phyloP scores from a whole-genome alignment of 768 basidiomycete species.

The Cyclocybe aegerita region DNA sequence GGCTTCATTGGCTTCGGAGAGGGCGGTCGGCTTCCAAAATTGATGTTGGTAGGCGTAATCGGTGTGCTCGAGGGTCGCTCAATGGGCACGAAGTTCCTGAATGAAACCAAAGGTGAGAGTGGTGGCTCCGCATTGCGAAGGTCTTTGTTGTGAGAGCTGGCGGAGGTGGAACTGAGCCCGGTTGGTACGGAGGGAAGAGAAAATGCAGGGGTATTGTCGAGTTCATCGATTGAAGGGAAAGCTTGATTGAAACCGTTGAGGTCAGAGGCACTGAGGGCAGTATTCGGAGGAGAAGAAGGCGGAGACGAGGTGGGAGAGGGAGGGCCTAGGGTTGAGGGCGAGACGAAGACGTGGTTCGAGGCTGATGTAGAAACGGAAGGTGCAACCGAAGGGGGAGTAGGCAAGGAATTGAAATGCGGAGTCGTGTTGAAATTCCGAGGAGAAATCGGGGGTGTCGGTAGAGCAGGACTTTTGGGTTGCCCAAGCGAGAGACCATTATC shows the following conservation, averaged over 20 bases:
- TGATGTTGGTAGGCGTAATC: conserved; percentile 54
- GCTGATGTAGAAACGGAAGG: conserved; percentile 33
- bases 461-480: conserved; percentile 45
- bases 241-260: conserved; percentile 59
- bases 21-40: conserved; percentile 61
- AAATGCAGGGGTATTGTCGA: conserved; percentile 56
- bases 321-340: conserved; percentile 69
- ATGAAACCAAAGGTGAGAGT: conserved; percentile 25
- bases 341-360: conserved; percentile 66
- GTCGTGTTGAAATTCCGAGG: conserved; percentile 27
- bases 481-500: conserved; percentile 67
- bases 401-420: conserved; percentile 28
- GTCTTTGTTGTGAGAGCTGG: conserved; percentile 20
- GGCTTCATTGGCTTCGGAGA: conserved; percentile 46
- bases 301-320: conserved; percentile 74
- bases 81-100: conserved; percentile 41
- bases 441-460: conserved; percentile 42
- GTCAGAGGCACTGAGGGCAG: conserved; percentile 28
- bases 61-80: conserved; percentile 73
- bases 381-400: conserved; percentile 22
- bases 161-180: conserved; percentile 29
- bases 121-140: conserved; percentile 25
- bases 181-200: conserved; percentile 51
- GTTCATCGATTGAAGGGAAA: conserved; percentile 80
- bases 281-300: conserved; percentile 56